phyloP scores from a whole-genome alignment of 768 basidiomycete species.

The Russula dissimulans region DNA sequence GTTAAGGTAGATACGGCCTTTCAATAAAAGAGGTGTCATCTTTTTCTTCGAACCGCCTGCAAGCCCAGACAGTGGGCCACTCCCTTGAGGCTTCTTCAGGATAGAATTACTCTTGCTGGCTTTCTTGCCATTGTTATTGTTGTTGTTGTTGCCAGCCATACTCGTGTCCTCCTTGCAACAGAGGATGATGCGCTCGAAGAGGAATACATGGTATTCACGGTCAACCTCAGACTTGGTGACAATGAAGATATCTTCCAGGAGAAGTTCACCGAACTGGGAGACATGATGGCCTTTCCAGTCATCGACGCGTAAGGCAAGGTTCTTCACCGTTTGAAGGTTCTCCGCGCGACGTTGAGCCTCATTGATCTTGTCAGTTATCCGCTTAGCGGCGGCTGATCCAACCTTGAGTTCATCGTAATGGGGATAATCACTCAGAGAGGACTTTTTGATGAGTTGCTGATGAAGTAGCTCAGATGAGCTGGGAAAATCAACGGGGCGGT shows the following conservation, averaged over 20 bases:
- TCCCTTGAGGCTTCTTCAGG: conserved; percentile 68
- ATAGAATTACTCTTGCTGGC: conserved; percentile 79
- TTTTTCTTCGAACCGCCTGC: conserved; percentile 57
- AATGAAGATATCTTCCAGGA: conserved; percentile 90
- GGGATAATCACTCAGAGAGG: conserved; percentile 51
- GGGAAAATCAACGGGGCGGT: conserved; percentile 5
- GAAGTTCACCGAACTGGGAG: conserved; percentile 86
- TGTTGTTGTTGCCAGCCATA: conserved; percentile 44
- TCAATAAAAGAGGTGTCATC: conserved; percentile 75
- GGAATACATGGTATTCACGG: conserved; percentile 96
- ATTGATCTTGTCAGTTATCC: conserved; percentile 92
- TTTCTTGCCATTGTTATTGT: conserved; percentile 39
- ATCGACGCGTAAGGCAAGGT: conserved; percentile 77
- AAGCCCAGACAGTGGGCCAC: conserved; percentile 41
- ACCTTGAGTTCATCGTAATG: conserved; percentile 72
- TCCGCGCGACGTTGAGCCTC: conserved; percentile 89
- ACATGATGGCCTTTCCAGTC: conserved; percentile 99
- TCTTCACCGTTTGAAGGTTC: conserved; percentile 84
- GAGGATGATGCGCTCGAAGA: conserved; percentile 97
- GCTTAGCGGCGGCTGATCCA: conserved; percentile 80
- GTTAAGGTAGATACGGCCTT: conserved; percentile 94
- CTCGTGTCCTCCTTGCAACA: conserved; percentile 87
- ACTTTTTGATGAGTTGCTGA: conserved; percentile 70
- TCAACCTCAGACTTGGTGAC: conserved; percentile 96
- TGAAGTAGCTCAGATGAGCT: conserved; percentile 9